These are phyloP conservation scores for Suillus cothurnatus DNA, from an alignment of 768 basidiomycete species.

Conservation along the genomic window DNA sequence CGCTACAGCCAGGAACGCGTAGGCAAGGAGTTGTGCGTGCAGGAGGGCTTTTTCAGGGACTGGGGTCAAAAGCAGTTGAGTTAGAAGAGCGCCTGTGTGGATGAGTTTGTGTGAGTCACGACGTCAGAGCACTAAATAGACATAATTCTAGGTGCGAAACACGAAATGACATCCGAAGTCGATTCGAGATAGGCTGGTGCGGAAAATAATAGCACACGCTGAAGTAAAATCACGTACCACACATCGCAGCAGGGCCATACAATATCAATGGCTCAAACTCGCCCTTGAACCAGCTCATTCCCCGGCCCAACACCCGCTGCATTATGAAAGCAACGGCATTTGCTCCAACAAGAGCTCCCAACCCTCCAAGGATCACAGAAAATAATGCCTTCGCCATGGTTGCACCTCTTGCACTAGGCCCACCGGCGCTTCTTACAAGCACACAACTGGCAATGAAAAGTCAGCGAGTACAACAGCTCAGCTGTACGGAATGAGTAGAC, in stretches of 20 bases:
- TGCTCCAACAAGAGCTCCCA: slow-evolving; percentile 62
- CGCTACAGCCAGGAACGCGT: slow-evolving; percentile 53
- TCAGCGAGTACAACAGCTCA: slow-evolving; percentile 56
- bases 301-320: slow-evolving; percentile 57
- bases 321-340: slow-evolving; percentile 77
- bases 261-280: slow-evolving; percentile 66
- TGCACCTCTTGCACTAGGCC: slow-evolving; percentile 4
- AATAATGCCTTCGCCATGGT: slow-evolving; percentile 43
- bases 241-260: slow-evolving; percentile 73
- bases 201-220: no score
- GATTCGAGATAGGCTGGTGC: not conserved
- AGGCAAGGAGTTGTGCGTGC: slow-evolving; percentile 61
- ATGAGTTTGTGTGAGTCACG: not conserved
- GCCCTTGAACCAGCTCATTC: slow-evolving; percentile 85
- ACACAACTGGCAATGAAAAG: slow-evolving; percentile 50
- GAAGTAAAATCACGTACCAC: slow-evolving; percentile 50
- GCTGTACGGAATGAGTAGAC: slow-evolving; percentile 78
- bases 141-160: not conserved
- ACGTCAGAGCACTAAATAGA: not conserved
- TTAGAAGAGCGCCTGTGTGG: slow-evolving; percentile 57
- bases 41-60: slow-evolving; percentile 37
- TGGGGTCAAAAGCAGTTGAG: slow-evolving; percentile 56
- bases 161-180: not conserved
- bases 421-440: slow-evolving; percentile 38
- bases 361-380: slow-evolving; percentile 51